Conservation (phyloP, 441 rosid species). For the Pelargonium citronellum region DNA sequence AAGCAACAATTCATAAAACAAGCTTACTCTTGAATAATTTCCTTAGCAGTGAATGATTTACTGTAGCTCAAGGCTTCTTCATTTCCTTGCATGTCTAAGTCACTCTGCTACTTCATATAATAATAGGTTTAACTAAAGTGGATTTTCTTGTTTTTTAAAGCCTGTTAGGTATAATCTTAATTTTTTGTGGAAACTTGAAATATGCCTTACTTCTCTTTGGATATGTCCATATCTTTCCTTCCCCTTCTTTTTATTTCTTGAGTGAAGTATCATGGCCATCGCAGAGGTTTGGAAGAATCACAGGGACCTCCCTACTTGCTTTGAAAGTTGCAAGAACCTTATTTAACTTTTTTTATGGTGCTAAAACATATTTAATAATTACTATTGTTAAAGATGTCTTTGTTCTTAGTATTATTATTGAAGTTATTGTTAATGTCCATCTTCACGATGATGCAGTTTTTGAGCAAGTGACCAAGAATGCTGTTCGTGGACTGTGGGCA, state of each 20-base stretch:
- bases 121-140: no score
- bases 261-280: no score
- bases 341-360: background rate
- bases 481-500: conserved; percentile 95
- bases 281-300: no score
- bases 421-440: conserved; percentile 5
- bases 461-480: conserved; percentile 92
- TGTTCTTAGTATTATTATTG: no score
- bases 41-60: background rate
- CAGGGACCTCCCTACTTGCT: no score
- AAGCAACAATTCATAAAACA: background rate
- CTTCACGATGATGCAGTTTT: conserved; percentile 48
- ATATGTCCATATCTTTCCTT: background rate
- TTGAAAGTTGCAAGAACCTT: background rate
- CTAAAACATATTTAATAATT: no score
- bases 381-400: no score
- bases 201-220: background rate
- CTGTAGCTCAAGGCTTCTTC: background rate
- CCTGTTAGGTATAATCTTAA: no score
- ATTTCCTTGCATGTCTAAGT: no score
- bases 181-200: background rate
- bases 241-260: no score
- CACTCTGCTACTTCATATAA: no score
- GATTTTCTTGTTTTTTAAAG: no score
- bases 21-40: background rate